Conservation (phyloP, 164 flowering plant species). For the Umbilicus rupestris region DNA sequence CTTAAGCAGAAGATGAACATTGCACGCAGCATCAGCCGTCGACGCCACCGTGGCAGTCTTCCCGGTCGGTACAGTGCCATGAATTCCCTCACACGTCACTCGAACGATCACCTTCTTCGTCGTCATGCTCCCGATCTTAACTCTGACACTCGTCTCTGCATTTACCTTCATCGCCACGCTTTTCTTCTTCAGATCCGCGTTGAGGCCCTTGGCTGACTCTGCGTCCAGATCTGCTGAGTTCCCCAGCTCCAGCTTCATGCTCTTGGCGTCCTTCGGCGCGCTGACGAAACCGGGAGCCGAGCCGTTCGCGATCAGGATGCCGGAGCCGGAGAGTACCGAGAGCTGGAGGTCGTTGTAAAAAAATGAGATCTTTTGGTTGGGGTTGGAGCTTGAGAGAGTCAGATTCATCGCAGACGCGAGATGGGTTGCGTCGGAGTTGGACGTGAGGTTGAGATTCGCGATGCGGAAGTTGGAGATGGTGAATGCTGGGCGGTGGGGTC, state of each 20-base stretch:
- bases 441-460: slow-evolving; percentile 55
- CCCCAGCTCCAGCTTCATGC: slow-evolving; percentile 18
- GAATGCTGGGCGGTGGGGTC: slow-evolving; percentile 73
- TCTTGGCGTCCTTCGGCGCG: slow-evolving; percentile 42
- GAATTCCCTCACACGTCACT: slow-evolving; percentile 48
- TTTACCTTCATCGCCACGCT: slow-evolving; percentile 35
- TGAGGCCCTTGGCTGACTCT: slow-evolving; percentile 18
- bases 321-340: slow-evolving; percentile 13
- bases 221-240: slow-evolving; percentile 21
- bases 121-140: slow-evolving; percentile 51
- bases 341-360: slow-evolving; percentile 28
- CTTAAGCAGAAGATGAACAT: slow-evolving; percentile 53
- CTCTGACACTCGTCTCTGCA: slow-evolving; percentile 62
- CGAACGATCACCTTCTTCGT: slow-evolving; percentile 42
- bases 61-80: slow-evolving; percentile 25
- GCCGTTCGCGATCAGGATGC: slow-evolving; percentile 20
- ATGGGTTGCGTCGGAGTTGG: slow-evolving; percentile 22
- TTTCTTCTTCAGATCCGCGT: slow-evolving; percentile 42
- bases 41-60: slow-evolving; percentile 33
- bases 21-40: slow-evolving; percentile 34
- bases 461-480: slow-evolving; percentile 43
- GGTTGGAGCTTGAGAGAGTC: slow-evolving; percentile 48
- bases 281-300: slow-evolving; percentile 27
- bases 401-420: slow-evolving; percentile 28
- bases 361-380: slow-evolving; percentile 52